Conservation (phyloP, 257 asterid genomes). For the Avicennia marina region DNA sequence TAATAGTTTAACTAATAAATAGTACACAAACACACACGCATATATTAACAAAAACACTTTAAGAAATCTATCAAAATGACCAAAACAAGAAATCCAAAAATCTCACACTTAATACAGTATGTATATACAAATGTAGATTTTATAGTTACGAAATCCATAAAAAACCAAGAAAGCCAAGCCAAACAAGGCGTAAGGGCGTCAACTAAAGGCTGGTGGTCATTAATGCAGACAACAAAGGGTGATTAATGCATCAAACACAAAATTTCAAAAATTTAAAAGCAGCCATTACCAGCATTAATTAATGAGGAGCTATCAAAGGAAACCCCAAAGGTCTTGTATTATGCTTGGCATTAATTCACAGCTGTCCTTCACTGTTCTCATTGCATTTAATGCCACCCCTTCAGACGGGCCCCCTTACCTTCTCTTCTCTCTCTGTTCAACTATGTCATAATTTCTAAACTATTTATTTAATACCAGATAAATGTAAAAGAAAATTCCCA, state of each 20-base stretch:
- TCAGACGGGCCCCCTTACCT: slow-evolving; percentile 10
- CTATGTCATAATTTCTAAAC: not conserved
- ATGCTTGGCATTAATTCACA: slow-evolving; percentile 53
- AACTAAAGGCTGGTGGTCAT: slow-evolving; percentile 33
- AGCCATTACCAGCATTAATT: slow-evolving; percentile 57
- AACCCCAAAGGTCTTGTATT: slow-evolving; percentile 47
- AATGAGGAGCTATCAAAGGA: slow-evolving; percentile 38
- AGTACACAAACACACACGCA: too few relatives aligned
- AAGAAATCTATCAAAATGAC: too few relatives aligned
- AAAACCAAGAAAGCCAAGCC: too few relatives aligned
- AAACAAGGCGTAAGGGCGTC: slow-evolving; percentile 21
- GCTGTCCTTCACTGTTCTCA: slow-evolving; percentile 54
- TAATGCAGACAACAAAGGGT: slow-evolving; percentile 30
- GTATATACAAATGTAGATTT: too few relatives aligned
- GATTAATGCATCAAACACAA: slow-evolving; percentile 35
- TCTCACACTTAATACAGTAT: too few relatives aligned
- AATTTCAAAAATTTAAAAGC: slow-evolving; percentile 15
- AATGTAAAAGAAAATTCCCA: not conserved
- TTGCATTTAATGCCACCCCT: slow-evolving; percentile 29
- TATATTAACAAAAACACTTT: too few relatives aligned
- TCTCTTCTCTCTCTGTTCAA: not conserved
- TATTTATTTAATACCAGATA: not conserved
- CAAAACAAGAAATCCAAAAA: too few relatives aligned
- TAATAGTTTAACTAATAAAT: too few relatives aligned
- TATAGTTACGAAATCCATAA: too few relatives aligned